Conservation (phyloP, 352 stramenopile genomes). For the Pythium aphanidermatum region DNA sequence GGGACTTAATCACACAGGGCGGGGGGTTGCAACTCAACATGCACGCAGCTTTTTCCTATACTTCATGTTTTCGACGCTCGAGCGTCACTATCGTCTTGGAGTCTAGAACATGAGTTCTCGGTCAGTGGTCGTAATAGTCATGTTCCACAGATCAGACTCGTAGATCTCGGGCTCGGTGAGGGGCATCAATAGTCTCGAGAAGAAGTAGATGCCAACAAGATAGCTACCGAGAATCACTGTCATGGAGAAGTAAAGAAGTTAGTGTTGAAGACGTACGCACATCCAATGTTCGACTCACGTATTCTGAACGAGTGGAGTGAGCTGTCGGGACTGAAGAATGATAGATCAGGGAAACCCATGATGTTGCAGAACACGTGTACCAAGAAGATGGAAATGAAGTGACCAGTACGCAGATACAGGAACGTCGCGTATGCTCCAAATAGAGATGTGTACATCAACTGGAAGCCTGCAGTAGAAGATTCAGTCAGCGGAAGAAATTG, state of each 20-base stretch:
- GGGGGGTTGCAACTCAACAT: no score
- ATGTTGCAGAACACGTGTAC: constrained; percentile 95
- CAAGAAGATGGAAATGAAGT: constrained; percentile 85
- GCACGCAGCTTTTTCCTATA: no score
- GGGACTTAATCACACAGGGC: no score
- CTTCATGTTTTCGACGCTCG: no score
- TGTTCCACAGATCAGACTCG: constrained; percentile 74
- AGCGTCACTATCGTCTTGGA: background rate
- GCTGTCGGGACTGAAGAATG: constrained; percentile 75
- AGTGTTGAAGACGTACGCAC: background rate
- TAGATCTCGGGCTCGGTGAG: constrained; percentile 78
- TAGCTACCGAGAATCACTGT: constrained; percentile 73
- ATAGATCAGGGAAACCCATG: constrained; percentile 91
- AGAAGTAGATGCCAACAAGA: constrained; percentile 79
- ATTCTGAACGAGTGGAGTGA: constrained; percentile 71
- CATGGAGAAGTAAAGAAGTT: background rate
- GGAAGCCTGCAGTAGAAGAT: constrained; percentile 84
- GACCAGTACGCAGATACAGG: constrained; percentile 88
- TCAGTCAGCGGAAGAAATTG: no score
- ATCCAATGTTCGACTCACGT: constrained; percentile 21
- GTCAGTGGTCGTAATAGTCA: constrained; percentile 36
- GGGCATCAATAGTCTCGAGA: constrained; percentile 67
- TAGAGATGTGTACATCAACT: constrained; percentile 94
- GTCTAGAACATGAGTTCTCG: constrained; percentile 18
- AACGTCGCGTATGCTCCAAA: constrained; percentile 95